A percentile compares a stretch with the other conserved stretches of the same genome.
Evolutionary conservation across 352 stramenopile species (phyloP).

Genomic region (Phytophthora megakarya): DNA sequence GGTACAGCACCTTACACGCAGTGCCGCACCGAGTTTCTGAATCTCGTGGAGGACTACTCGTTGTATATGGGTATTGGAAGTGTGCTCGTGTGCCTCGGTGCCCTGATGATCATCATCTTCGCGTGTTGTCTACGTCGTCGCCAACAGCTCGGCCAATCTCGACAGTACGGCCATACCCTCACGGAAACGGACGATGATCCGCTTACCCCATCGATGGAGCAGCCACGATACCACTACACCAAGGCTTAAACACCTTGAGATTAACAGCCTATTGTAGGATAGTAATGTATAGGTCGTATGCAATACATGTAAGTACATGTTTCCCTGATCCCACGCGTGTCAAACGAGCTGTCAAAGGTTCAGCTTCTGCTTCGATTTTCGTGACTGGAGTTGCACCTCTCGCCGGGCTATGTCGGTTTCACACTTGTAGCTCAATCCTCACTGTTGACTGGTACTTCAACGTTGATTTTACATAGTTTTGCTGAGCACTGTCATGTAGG

Average conservation of each 20-base stretch:
- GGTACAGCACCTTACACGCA: constrained; percentile 55
- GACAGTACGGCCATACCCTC: no score
- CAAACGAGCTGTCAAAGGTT: background rate
- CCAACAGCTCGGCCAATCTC: constrained; percentile 20
- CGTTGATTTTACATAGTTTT: no score
- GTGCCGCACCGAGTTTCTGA: constrained; percentile 53
- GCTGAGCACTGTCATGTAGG: no score
- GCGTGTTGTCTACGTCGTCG: constrained; percentile 49
- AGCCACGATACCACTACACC: constrained; percentile 29
- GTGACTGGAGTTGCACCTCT: constrained; percentile 4
- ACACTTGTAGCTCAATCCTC: background rate
- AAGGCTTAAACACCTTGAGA: constrained; percentile 31
- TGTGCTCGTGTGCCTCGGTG: constrained; percentile 41
- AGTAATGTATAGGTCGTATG: no score
- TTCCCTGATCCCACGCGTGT: background rate
- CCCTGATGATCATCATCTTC: constrained; percentile 53
- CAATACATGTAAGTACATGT: background rate
- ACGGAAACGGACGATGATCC: constrained; percentile 18
- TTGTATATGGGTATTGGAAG: constrained; percentile 46
- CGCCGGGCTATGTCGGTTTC: background rate
- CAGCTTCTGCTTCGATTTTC: constrained; percentile 2
- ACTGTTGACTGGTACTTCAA: background rate
- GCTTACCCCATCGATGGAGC: constrained; percentile 26
- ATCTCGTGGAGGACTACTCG: constrained; percentile 45
- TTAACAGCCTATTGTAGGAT: constrained; percentile 27